Evolutionary conservation across 2,329 filamentous ascomycete genomes (phyloP).

Genomic region (Nothomitra cinnamomea): DNA sequence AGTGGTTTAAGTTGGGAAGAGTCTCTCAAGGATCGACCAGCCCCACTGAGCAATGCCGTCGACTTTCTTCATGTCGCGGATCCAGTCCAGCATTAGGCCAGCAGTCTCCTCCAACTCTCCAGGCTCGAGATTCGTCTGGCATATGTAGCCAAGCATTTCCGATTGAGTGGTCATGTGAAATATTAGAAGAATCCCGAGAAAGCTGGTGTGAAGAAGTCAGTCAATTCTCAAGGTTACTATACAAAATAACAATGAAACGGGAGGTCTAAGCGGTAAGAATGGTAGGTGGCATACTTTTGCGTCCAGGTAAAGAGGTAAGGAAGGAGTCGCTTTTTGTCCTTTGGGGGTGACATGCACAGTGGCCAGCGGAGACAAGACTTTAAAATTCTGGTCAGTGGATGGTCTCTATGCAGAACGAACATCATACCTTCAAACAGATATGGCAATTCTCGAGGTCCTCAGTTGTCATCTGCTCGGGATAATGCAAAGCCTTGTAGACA

Average conservation of each 20-base stretch:
- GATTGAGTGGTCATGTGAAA: slow-evolving; percentile 37
- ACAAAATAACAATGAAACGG: neutral
- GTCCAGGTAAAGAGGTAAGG: slow-evolving; percentile 45
- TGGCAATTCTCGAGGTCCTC: slow-evolving; percentile 39
- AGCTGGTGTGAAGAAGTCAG: slow-evolving; percentile 9
- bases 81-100: slow-evolving; percentile 39
- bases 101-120: slow-evolving; percentile 34
- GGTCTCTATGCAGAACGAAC: neutral
- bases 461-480: slow-evolving; percentile 33
- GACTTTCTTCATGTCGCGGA: slow-evolving; percentile 36
- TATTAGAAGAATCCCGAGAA: slow-evolving; percentile 40
- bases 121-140: slow-evolving; percentile 29
- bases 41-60: slow-evolving; percentile 39
- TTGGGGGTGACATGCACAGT: slow-evolving; percentile 37
- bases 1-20: slow-evolving; percentile 21
- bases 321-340: slow-evolving; percentile 39
- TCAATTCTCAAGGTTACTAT: neutral
- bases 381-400: neutral
- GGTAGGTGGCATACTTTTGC: slow-evolving; percentile 25
- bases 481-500: slow-evolving; percentile 41
- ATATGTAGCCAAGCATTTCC: slow-evolving; percentile 32
- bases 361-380: slow-evolving; percentile 39
- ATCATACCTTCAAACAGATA: slow-evolving; percentile 31
- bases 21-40: slow-evolving; percentile 32
- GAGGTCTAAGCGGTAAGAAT: neutral